Evolutionary conservation across 2,329 filamentous ascomycete species (phyloP), one percentile per base, ranked within the genome.

Genomic region (Phialocephala sp.): DNA sequence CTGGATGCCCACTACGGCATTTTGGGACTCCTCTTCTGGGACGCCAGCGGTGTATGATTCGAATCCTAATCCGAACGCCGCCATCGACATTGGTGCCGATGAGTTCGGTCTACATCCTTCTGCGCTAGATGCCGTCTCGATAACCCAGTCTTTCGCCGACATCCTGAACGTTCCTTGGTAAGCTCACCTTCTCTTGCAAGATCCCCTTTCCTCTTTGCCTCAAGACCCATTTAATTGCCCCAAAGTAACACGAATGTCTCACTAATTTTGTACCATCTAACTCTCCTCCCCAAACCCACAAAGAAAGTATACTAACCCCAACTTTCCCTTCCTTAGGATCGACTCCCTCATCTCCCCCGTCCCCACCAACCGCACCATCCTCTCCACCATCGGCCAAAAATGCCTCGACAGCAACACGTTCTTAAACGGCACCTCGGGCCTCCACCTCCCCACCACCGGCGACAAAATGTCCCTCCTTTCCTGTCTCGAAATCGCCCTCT

Each of bases 341-440:
- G 63, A 65, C 45, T 61, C 52, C 14, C n/a, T 65, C 1, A 47
- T 43, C 9, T 35, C 27, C 9, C 58, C 52, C 11, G 12, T 18
- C 1, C 24, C 58, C 12, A 52, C 39, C 0, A 62, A 65, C 12
- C 50, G 63, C 8, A 61, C 50, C 8, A 58, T 65, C 32, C 54
- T 65, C 11, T 59, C 61, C 24, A 52, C 43, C 6, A 37, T 65
- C 6, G 63, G 63, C 2, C 63, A 65, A 27, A 39, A 58, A 57
- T 65, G 63, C 32, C n/a, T 65, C n/a, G 39, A 62, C 9, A 15
- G 12, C 11, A 55, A 59, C 22, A 52, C 63, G 1, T 52, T 32
- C 32, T 8, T 61, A 18, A 65, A 62, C 22, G 35, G 45, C 35
- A 65, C 63, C 2, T 11, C 5, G 15, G 37, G 11, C 18, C 24